These are phyloP conservation scores for Saccharomycopsis selenospora DNA, from an alignment of 805 yeast species.

Conservation along the genomic window DNA sequence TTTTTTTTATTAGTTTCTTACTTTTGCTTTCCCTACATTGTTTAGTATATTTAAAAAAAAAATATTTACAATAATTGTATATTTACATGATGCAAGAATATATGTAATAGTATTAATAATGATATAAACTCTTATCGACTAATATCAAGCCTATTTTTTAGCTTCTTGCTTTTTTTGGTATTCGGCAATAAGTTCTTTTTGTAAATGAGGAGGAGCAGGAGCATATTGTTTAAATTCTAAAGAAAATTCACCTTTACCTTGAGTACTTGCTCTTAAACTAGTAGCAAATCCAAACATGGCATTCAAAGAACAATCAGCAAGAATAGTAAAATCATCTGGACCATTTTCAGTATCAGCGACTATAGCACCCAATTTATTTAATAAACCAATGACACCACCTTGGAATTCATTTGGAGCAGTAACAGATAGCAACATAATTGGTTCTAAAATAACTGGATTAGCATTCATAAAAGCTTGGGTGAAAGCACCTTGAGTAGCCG, in stretches of 20 bases:
- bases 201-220: slow-evolving; percentile 85
- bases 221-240: slow-evolving; percentile 90
- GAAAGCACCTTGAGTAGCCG: slow-evolving; percentile 90
- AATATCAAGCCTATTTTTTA: slow-evolving; percentile 30
- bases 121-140: too few relatives aligned
- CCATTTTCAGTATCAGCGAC: slow-evolving; percentile 92
- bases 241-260: slow-evolving; percentile 97
- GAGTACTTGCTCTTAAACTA: slow-evolving; percentile 89
- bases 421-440: slow-evolving; percentile 89
- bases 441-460: slow-evolving; percentile 86
- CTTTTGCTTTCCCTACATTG: too few relatives aligned
- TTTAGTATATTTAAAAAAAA: too few relatives aligned
- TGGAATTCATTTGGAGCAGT: slow-evolving; percentile 97
- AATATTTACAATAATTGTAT: too few relatives aligned
- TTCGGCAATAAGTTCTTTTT: slow-evolving; percentile 82
- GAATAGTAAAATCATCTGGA: slow-evolving; percentile 86
- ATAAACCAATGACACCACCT: slow-evolving; percentile 81
- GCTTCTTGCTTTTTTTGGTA: slow-evolving; percentile 51
- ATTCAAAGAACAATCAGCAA: slow-evolving; percentile 94
- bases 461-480: slow-evolving; percentile 81
- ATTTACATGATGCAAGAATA: too few relatives aligned
- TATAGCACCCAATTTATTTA: slow-evolving; percentile 88
- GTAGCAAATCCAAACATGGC: slow-evolving; percentile 96
- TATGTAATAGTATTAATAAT: too few relatives aligned
- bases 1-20: too few relatives aligned